phyloP scores from a whole-genome alignment of 768 basidiomycete genomes.

The Calocera cornea region DNA sequence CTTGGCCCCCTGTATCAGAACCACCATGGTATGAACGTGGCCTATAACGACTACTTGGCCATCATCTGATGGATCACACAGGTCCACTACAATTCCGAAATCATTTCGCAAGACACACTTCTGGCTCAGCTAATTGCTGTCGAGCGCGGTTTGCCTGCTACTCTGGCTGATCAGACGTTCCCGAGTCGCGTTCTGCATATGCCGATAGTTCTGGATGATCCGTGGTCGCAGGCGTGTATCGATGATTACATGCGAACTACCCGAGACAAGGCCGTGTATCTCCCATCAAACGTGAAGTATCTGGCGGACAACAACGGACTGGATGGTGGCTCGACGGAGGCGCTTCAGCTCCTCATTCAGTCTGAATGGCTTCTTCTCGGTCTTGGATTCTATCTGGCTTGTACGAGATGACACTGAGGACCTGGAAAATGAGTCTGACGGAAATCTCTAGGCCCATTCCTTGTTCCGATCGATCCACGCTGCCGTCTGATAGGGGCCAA shows the following conservation, averaged over 20 bases:
- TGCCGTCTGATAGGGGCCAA: constrained; percentile 52
- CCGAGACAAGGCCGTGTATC: constrained; percentile 45
- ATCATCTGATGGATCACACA: constrained; percentile 15
- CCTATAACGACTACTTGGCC: neutral
- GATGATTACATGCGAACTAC: constrained; percentile 43
- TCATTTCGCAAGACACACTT: constrained; percentile 32
- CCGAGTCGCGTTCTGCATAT: constrained; percentile 42
- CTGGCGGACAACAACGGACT: constrained; percentile 51
- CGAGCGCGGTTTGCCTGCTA: constrained; percentile 30
- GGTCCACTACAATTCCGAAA: constrained; percentile 37
- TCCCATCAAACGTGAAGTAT: constrained; percentile 57
- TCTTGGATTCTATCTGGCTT: constrained; percentile 51
- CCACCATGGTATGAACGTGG: constrained; percentile 36
- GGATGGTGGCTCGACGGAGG: constrained; percentile 30
- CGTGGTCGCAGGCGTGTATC: constrained; percentile 42
- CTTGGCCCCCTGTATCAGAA: constrained; percentile 43
- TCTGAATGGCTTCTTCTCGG: constrained; percentile 48
- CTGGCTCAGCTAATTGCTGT: constrained; percentile 31
- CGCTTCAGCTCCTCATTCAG: constrained; percentile 32
- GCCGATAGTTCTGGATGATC: constrained; percentile 50
- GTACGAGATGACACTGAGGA: constrained; percentile 49
- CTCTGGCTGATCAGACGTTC: constrained; percentile 32
- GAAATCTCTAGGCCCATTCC: neutral
- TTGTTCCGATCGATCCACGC: constrained; percentile 39
- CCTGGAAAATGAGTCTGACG: constrained; percentile 11